These are phyloP conservation scores for Hypocreales sp. DNA, from an alignment of 2,329 filamentous ascomycete species.

Conservation along the genomic window DNA sequence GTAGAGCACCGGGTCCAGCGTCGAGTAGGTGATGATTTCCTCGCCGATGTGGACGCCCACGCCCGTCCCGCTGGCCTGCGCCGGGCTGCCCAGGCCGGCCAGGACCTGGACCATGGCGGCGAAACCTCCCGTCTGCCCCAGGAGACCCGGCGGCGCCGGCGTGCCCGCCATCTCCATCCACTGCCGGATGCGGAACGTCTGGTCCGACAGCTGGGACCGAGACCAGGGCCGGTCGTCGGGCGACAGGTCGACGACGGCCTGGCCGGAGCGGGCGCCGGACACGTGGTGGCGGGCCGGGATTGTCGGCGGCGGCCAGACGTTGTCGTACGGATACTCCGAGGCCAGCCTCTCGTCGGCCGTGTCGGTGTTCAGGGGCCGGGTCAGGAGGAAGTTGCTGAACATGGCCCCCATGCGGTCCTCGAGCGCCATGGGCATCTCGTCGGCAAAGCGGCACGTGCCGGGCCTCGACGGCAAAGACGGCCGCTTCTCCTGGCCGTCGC, in stretches of 20 bases:
- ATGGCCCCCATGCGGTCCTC: constrained; percentile 31
- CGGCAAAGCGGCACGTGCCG: constrained; percentile 24
- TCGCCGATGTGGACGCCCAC: constrained; percentile 37
- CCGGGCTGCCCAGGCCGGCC: constrained; percentile 1
- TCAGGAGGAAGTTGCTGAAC: constrained; percentile 53
- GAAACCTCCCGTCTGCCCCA: constrained; percentile 13
- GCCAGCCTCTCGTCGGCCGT: constrained; percentile 14
- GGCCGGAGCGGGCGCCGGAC: constrained; percentile 13
- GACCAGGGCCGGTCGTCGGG: constrained; percentile 25
- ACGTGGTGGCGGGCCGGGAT: constrained; percentile 49
- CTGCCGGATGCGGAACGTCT: constrained; percentile 57
- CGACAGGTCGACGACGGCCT: constrained; percentile 10
- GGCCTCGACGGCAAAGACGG: constrained; percentile 6
- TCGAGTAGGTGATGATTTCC: constrained; percentile 48
- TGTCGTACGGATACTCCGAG: constrained; percentile 25
- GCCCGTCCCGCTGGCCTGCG: constrained; percentile 6
- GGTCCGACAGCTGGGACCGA: constrained; percentile 47
- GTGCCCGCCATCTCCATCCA: constrained; percentile 53
- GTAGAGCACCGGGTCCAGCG: constrained; percentile 59
- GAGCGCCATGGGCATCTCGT: constrained; percentile 37
- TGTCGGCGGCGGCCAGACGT: constrained; percentile 61
- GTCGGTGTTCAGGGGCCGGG: constrained; percentile 29
- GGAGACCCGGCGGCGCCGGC: constrained; percentile 10
- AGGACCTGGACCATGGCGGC: constrained; percentile 8
- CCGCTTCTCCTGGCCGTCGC: constrained; percentile 8